A percentile compares a stretch with the other conserved stretches of the same genome.
These are phyloP conservation scores for Pythium brassicae DNA, from an alignment of 352 stramenopile genomes.

Conservation along the genomic window DNA sequence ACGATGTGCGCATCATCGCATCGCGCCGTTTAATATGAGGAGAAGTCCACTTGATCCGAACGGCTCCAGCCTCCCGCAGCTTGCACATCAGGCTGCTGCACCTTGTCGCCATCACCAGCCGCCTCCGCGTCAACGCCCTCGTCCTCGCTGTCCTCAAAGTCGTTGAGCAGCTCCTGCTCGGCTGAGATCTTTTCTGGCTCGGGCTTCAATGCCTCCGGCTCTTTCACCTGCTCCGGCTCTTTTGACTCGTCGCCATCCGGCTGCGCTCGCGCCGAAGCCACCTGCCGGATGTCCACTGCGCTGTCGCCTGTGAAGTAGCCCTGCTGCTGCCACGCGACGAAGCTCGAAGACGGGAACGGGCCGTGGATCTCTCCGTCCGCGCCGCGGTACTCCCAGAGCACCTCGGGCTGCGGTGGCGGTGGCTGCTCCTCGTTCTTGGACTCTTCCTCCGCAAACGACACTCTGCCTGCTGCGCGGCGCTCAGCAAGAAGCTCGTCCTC, in stretches of 20 bases:
- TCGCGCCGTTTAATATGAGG: conserved; percentile 31
- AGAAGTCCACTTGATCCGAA: conserved; percentile 76
- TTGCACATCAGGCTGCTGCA: not conserved
- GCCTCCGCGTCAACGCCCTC: conserved; percentile 32
- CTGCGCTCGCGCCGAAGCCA: conserved; percentile 5
- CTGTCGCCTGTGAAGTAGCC: conserved; percentile 76
- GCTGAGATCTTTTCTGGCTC: conserved; percentile 42
- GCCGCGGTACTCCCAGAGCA: conserved; percentile 79
- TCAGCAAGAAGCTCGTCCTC: conserved; percentile 56
- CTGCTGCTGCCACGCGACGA: conserved; percentile 77
- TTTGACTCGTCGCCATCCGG: not conserved
- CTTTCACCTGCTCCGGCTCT: conserved; percentile 7
- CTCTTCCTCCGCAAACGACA: conserved; percentile 32
- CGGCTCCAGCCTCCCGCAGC: conserved; percentile 40
- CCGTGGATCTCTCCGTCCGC: conserved; percentile 70
- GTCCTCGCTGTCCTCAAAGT: conserved; percentile 82
- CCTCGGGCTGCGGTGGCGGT: conserved; percentile 25
- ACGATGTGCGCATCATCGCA: not conserved
- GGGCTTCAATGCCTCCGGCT: conserved; percentile 16
- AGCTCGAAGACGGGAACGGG: conserved; percentile 63
- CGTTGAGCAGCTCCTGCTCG: conserved; percentile 77
- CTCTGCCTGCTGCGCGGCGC: conserved; percentile 15
- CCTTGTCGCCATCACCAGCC: conserved; percentile 15
- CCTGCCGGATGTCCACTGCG: conserved; percentile 68
- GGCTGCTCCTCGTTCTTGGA: conserved; percentile 41